Conservation (phyloP, 768 basidiomycete species). For the Kwoniella botswanensis region DNA sequence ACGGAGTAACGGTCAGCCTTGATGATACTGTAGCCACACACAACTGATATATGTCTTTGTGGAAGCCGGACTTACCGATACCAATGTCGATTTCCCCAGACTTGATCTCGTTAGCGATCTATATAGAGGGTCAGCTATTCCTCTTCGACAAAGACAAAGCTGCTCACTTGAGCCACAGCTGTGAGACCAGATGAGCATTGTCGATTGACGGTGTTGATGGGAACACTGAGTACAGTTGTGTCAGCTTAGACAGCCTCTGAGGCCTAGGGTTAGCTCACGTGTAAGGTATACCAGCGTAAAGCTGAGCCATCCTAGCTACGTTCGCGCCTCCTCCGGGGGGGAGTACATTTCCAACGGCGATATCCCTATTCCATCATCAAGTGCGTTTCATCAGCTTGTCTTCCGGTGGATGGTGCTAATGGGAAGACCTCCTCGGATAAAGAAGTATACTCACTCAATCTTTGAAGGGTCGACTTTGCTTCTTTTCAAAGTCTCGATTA, state of each 20-base stretch:
- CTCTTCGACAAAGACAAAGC: no score
- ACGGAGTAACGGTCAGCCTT: not conserved
- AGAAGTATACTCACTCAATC: constrained; percentile 50
- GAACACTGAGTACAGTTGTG: constrained; percentile 64
- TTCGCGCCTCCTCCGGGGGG: constrained; percentile 59
- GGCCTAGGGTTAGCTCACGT: no score
- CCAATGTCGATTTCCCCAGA: constrained; percentile 84
- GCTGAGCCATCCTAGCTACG: constrained; percentile 81
- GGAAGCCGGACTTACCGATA: constrained; percentile 63
- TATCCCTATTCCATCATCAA: constrained; percentile 63
- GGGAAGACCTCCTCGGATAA: no score
- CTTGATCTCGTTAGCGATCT: constrained; percentile 83
- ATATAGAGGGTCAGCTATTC: constrained; percentile 6
- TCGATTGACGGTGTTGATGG: constrained; percentile 89
- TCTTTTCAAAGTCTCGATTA: constrained; percentile 66
- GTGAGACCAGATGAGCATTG: constrained; percentile 93
- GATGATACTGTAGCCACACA: not conserved
- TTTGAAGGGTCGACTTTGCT: constrained; percentile 51
- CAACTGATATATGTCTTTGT: no score
- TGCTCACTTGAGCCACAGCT: constrained; percentile 70
- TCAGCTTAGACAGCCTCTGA: no score
- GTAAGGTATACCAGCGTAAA: constrained; percentile 86
- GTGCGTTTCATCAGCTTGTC: no score
- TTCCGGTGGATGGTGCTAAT: no score
- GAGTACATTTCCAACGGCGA: constrained; percentile 68